Conservation (phyloP, 805 yeast genomes). For the Clavispora carvajalis region DNA sequence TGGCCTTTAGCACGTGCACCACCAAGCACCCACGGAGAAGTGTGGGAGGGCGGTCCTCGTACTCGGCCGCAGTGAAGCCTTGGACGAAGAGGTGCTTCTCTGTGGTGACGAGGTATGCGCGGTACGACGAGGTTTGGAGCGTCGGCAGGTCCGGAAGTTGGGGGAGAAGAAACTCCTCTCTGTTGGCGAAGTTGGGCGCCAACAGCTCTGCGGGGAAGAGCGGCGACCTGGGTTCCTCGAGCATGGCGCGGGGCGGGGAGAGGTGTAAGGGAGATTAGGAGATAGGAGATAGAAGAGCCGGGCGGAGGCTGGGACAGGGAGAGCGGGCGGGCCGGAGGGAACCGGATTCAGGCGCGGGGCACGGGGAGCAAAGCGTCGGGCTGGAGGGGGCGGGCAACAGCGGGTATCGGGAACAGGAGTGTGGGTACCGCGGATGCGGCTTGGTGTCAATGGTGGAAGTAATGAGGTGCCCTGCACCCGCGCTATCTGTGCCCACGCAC, state of each 20-base stretch:
- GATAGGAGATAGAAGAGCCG: background rate
- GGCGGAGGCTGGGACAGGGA: too few species aligned
- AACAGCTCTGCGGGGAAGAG: constrained; percentile 21
- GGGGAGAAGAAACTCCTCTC: constrained; percentile 26
- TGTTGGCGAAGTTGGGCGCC: constrained; percentile 3
- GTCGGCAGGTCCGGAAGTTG: constrained; percentile 53
- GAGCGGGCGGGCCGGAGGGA: too few species aligned
- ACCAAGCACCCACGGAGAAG: constrained; percentile 76
- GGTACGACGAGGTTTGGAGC: constrained; percentile 59
- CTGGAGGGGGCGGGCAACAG: too few species aligned
- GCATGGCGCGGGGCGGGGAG: background rate
- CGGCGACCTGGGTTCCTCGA: constrained; percentile 14
- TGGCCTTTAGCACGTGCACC: constrained; percentile 63
- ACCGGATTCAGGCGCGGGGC: too few species aligned
- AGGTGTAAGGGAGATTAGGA: background rate
- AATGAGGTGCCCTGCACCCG: too few species aligned
- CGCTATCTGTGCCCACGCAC: background rate
- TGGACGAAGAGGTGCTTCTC: constrained; percentile 77
- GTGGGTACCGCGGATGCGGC: too few species aligned
- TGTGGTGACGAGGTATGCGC: constrained; percentile 67
- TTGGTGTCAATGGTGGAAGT: too few species aligned
- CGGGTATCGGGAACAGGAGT: background rate
- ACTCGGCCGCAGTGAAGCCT: constrained; percentile 70
- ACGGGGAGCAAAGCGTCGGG: too few species aligned
- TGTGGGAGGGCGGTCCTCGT: constrained; percentile 64